Conservation (phyloP, 805 yeast genomes). For the Saturnispora kantuleensis region DNA sequence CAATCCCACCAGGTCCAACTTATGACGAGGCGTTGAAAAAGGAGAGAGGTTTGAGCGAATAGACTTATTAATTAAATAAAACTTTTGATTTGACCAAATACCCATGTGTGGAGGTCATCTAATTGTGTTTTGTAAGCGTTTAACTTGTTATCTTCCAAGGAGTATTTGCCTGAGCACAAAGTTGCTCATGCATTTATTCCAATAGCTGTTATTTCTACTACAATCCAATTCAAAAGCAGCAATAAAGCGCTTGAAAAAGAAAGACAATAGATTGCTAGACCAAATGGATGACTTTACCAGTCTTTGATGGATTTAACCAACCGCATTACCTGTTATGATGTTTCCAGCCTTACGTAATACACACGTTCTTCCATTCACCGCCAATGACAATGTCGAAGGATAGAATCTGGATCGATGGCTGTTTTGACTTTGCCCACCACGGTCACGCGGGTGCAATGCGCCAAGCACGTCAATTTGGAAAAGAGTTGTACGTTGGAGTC, state of each 20-base stretch:
- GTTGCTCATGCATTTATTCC: not conserved
- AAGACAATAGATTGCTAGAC: too few species aligned
- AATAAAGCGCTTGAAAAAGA: too few species aligned
- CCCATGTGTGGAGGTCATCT: too few species aligned
- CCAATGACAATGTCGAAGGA: not conserved
- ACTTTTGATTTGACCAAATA: too few species aligned
- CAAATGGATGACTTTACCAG: too few species aligned
- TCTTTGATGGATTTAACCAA: too few species aligned
- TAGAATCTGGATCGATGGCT: slow-evolving; percentile 89
- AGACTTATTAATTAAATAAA: not conserved
- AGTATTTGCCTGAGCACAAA: too few species aligned
- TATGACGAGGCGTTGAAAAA: slow-evolving; percentile 15
- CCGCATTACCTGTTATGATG: too few species aligned
- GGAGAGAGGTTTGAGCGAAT: slow-evolving; percentile 10
- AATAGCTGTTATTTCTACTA: not conserved
- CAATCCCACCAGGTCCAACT: slow-evolving; percentile 14
- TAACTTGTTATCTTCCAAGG: too few species aligned
- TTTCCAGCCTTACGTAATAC: not conserved
- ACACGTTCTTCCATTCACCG: slow-evolving; percentile 12
- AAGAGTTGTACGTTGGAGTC: slow-evolving; percentile 72
- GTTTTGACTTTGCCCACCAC: slow-evolving; percentile 96
- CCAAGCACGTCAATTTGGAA: slow-evolving; percentile 81
- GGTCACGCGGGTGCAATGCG: slow-evolving; percentile 97
- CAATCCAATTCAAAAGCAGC: too few species aligned
- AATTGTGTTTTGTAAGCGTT: too few species aligned